A percentile compares a stretch with the other conserved stretches of the same genome.
phyloP scores from a whole-genome alignment of 169 alveolate species.

The Cardiosporidium cionae region DNA sequence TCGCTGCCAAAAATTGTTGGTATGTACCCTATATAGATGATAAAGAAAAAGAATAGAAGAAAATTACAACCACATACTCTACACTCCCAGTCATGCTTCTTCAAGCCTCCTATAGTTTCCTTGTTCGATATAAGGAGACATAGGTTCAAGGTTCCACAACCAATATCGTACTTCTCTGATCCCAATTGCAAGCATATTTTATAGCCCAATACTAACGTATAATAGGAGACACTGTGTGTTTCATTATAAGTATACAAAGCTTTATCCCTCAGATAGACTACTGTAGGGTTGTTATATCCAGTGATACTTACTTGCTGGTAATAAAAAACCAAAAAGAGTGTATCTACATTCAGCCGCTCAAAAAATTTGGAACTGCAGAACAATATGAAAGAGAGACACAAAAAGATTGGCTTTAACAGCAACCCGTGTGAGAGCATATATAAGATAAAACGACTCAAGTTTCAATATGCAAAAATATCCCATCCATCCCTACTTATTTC shows the following conservation, averaged over 20 bases:
- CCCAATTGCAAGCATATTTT: no score
- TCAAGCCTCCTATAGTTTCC: no score
- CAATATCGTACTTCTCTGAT: no score
- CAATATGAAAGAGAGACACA: background rate
- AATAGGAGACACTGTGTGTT: background rate
- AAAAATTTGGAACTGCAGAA: background rate
- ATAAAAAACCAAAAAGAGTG: conserved; percentile 31
- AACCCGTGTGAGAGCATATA: no score
- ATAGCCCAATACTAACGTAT: background rate
- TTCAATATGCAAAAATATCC: no score
- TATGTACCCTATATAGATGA: conserved; percentile 35
- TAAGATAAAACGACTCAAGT: no score
- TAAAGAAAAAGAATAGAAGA: background rate
- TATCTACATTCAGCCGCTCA: background rate
- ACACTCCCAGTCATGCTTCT: background rate
- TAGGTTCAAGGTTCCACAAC: background rate
- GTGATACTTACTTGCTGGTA: background rate
- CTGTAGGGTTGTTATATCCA: background rate
- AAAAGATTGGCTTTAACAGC: no score
- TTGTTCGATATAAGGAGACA: background rate
- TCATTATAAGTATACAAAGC: background rate
- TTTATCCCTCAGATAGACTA: background rate
- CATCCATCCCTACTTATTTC: no score
- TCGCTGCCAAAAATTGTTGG: conserved; percentile 43
- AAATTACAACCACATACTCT: background rate